These are phyloP conservation scores for Boletus reticulatus DNA, from an alignment of 768 basidiomycete species.

Conservation along the genomic window DNA sequence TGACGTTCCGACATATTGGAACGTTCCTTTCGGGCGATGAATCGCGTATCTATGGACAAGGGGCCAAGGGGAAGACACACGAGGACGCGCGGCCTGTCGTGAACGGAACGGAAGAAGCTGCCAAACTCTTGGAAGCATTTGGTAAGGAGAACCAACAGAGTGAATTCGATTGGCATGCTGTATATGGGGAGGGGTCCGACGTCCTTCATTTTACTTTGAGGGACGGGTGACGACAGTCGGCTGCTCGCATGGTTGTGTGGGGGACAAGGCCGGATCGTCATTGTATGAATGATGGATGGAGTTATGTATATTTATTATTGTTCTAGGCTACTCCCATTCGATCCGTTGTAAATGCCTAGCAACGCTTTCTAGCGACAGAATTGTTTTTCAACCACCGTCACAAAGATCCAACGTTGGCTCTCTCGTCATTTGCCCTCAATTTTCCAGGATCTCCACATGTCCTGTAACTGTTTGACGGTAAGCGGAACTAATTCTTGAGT, in stretches of 20 bases:
- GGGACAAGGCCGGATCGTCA: conserved; percentile 15
- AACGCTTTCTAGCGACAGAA: conserved; percentile 13
- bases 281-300: conserved; percentile 23
- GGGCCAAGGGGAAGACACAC: conserved; percentile 60
- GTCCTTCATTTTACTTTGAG: conserved; percentile 53
- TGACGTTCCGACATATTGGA: conserved; percentile 77
- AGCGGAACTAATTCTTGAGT: conserved; percentile 21
- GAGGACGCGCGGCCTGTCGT: conserved; percentile 55
- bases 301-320: conserved; percentile 18
- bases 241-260: conserved; percentile 3
- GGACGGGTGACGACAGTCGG: conserved; percentile 15
- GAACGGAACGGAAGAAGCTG: conserved; percentile 47
- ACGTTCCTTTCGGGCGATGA: conserved; percentile 62
- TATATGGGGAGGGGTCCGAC: conserved; percentile 68
- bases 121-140: conserved; percentile 57
- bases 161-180: conserved; percentile 66
- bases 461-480: conserved; percentile 25
- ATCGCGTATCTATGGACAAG: conserved; percentile 67
- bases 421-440: conserved; percentile 8
- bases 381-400: not conserved
- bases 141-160: conserved; percentile 71
- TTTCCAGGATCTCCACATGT: conserved; percentile 1
- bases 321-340: not conserved
- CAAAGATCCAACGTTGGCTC: not conserved
- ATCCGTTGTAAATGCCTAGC: conserved; percentile 22